A percentile compares a stretch with the other conserved stretches of the same genome.
These are phyloP conservation scores for Porogramme epimiltina DNA, from an alignment of 1,284 basidiomycete genomes.

Conservation along the genomic window DNA sequence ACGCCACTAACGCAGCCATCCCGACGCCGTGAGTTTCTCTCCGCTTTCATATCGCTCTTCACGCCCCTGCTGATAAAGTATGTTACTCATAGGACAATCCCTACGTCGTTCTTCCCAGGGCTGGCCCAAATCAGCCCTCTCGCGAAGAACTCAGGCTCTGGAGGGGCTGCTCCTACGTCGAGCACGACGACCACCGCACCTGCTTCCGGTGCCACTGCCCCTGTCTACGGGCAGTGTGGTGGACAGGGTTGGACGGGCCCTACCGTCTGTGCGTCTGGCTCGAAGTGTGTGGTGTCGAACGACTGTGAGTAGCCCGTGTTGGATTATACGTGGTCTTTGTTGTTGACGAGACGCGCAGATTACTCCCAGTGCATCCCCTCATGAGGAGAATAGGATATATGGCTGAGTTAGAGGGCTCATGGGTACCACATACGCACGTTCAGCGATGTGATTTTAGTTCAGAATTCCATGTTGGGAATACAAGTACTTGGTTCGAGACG, in stretches of 20 bases:
- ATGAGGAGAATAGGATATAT: neutral
- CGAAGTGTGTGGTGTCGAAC: neutral
- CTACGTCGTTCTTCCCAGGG: constrained; percentile 34
- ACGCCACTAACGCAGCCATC: constrained; percentile 33
- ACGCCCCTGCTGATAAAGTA: too few species aligned
- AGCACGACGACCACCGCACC: neutral
- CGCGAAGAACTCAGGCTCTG: constrained; percentile 28
- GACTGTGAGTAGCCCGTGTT: neutral
- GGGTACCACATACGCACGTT: too few species aligned
- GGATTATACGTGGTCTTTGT: too few species aligned
- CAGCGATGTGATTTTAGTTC: too few species aligned
- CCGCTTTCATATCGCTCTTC: too few species aligned
- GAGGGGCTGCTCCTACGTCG: too few species aligned
- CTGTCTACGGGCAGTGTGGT: neutral
- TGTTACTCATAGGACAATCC: constrained; percentile 32
- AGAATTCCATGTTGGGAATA: too few species aligned
- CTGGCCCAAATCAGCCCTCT: constrained; percentile 29
- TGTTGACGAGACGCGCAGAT: neutral
- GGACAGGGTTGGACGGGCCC: neutral
- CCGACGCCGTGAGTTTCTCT: constrained; percentile 35
- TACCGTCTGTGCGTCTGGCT: neutral
- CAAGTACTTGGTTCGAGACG: too few species aligned
- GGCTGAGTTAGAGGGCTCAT: too few species aligned
- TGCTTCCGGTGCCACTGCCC: neutral
- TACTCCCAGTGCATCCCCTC: neutral